Conservation (phyloP, 2,329 filamentous ascomycete genomes). For the Apiospora hydei region DNA sequence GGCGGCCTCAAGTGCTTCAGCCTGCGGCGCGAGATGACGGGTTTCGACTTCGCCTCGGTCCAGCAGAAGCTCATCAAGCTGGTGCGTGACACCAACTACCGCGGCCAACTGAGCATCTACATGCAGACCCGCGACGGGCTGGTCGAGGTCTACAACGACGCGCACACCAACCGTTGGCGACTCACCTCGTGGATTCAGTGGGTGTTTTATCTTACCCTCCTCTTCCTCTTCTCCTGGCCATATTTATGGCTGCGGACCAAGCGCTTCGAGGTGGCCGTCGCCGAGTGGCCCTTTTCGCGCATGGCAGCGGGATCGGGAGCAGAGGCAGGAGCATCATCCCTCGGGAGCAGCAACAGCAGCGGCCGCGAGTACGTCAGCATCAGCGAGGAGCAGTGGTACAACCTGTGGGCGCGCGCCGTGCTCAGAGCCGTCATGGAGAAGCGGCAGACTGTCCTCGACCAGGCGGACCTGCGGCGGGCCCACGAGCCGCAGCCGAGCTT, state of each 20-base stretch:
- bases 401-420: constrained; percentile 68
- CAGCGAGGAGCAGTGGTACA: constrained; percentile 67
- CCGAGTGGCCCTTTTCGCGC: constrained; percentile 65
- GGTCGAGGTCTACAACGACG: constrained; percentile 70
- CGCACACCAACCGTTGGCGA: constrained; percentile 69
- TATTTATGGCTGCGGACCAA: constrained; percentile 72
- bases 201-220: constrained; percentile 70
- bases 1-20: constrained; percentile 64
- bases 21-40: constrained; percentile 60
- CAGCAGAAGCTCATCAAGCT: constrained; percentile 60
- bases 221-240: constrained; percentile 77
- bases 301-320: constrained; percentile 25
- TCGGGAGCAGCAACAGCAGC: constrained; percentile 34
- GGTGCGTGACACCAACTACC: constrained; percentile 71
- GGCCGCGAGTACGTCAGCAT: constrained; percentile 59
- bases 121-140: constrained; percentile 65
- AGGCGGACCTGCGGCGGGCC: constrained; percentile 59
- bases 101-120: constrained; percentile 63
- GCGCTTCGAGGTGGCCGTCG: constrained; percentile 68
- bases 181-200: constrained; percentile 68
- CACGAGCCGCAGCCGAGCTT: constrained; percentile 49
- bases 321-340: too few relatives aligned
- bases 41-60: constrained; percentile 66
- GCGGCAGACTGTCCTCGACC: constrained; percentile 61
- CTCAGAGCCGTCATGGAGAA: constrained; percentile 65